phyloP scores from a whole-genome alignment of 2,329 filamentous ascomycete species.

The Fusarium sororula region DNA sequence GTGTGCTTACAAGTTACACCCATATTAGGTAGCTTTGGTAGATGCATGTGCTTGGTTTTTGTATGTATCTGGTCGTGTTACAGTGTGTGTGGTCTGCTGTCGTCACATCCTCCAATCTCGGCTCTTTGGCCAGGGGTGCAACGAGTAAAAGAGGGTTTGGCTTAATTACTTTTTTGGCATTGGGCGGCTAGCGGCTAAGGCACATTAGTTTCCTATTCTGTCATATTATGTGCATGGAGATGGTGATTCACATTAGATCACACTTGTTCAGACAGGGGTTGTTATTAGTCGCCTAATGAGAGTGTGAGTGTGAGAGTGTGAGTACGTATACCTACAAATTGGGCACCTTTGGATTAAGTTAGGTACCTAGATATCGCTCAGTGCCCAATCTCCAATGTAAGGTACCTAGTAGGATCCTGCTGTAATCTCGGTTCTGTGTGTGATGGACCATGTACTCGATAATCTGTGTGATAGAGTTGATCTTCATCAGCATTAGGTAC shows the following conservation, averaged over 20 bases:
- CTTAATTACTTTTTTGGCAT: background rate
- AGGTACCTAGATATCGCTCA: background rate
- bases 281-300: background rate
- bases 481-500: background rate
- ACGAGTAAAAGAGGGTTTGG: conserved; percentile 2
- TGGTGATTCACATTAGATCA: conserved; percentile 25
- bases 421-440: background rate
- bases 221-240: conserved; percentile 24
- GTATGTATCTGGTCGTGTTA: conserved; percentile 10
- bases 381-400: background rate
- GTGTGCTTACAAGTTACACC: background rate
- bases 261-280: conserved; percentile 14
- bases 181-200: conserved; percentile 23
- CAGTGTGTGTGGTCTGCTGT: conserved; percentile 7
- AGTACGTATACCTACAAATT: background rate
- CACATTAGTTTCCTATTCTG: conserved; percentile 23
- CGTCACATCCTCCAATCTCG: conserved; percentile 37
- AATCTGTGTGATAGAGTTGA: background rate
- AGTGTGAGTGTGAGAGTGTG: background rate
- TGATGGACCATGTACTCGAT: background rate
- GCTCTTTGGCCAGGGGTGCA: conserved; percentile 13
- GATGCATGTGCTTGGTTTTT: conserved; percentile 14
- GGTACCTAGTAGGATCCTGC: background rate
- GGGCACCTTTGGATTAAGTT: conserved; percentile 5
- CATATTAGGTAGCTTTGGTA: background rate